Percentiles rank a stretch among this genome's conserved stretches.
Evolutionary conservation across 2,329 filamentous ascomycete genomes (phyloP).

Genomic region (Thielaviopsis ethacetica): DNA sequence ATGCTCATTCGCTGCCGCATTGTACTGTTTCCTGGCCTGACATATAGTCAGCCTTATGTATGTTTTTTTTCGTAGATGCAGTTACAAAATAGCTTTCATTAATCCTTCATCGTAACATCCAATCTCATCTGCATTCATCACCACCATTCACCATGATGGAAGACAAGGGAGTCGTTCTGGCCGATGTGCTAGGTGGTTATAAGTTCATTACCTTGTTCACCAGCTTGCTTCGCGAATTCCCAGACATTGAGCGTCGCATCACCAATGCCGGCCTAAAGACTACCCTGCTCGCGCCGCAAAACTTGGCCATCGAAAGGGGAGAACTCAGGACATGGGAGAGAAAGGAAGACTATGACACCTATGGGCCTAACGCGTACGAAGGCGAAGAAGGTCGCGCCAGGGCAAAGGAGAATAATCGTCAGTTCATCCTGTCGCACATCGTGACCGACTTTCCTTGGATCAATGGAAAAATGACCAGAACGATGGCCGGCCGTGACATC

Average conservation of each 20-base stretch:
- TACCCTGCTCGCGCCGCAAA: conserved; percentile 76
- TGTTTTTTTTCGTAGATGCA: background rate
- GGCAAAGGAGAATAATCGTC: conserved; percentile 57
- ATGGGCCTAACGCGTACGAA: conserved; percentile 58
- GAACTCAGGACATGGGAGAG: conserved; percentile 80
- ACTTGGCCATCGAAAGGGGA: conserved; percentile 60
- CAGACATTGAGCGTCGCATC: conserved; percentile 50
- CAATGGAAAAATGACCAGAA: conserved; percentile 47
- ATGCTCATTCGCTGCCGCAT: background rate
- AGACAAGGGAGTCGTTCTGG: conserved; percentile 42
- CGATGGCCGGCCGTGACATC: conserved; percentile 49
- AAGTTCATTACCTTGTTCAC: conserved; percentile 74
- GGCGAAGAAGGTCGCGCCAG: conserved; percentile 59
- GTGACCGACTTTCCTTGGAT: conserved; percentile 61
- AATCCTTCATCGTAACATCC: background rate
- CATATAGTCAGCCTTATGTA: background rate
- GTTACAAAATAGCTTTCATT: background rate
- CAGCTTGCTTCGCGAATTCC: conserved; percentile 60
- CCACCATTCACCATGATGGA: background rate
- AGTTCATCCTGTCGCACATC: conserved; percentile 78
- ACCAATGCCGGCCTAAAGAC: conserved; percentile 51
- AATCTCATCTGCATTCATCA: background rate
- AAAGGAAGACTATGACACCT: conserved; percentile 49
- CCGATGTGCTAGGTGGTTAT: conserved; percentile 68
- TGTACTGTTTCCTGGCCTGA: background rate